Conservation (phyloP, 192 early-diverging fungal genomes). For the Podila epigama region DNA sequence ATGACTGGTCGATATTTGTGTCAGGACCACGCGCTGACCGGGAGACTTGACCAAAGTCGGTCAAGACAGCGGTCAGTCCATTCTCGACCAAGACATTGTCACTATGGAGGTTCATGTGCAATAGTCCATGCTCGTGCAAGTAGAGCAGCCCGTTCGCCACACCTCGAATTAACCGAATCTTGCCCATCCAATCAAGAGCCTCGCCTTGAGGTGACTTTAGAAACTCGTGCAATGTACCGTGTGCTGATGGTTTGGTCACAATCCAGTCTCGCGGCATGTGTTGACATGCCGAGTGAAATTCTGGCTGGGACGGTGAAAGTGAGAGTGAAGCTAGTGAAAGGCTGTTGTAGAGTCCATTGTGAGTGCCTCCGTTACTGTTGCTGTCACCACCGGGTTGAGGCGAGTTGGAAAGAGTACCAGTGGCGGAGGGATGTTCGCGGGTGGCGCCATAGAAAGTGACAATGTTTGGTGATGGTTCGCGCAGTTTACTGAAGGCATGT, state of each 20-base stretch:
- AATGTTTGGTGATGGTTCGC: conserved; percentile 32
- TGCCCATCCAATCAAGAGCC: conserved; percentile 46
- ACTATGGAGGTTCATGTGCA: conserved; percentile 50
- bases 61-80: conserved; percentile 33
- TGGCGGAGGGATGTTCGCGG: conserved; percentile 33
- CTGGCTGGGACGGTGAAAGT: conserved; percentile 11
- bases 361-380: too few relatives aligned
- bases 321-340: conserved; percentile 29
- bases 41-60: conserved; percentile 42
- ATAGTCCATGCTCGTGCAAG: conserved; percentile 40
- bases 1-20: not conserved
- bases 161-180: conserved; percentile 45
- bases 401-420: not conserved
- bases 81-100: conserved; percentile 43
- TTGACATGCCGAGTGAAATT: not conserved
- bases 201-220: conserved; percentile 41
- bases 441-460: conserved; percentile 42
- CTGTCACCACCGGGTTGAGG: too few relatives aligned
- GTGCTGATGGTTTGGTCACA: conserved; percentile 42
- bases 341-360: not conserved
- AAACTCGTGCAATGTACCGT: conserved; percentile 44
- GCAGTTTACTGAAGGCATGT: conserved; percentile 29
- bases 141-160: conserved; percentile 35
- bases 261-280: conserved; percentile 32
- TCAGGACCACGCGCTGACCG: conserved; percentile 23